These are phyloP conservation scores for Neobulgaria alba DNA, from an alignment of 2,329 filamentous ascomycete species.

Conservation along the genomic window DNA sequence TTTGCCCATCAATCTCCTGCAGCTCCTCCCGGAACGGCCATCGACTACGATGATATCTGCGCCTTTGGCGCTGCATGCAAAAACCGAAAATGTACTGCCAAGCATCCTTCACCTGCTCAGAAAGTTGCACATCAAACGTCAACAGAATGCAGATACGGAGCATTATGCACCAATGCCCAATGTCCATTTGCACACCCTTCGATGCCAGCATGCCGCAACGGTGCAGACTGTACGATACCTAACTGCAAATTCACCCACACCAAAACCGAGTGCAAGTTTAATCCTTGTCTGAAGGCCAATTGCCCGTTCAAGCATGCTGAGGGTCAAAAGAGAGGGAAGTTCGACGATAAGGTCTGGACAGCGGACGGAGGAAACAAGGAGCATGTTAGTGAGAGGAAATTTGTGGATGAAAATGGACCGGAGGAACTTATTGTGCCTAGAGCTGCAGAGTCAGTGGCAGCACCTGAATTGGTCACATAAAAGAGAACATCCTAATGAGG, in stretches of 20 bases:
- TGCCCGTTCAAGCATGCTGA: constrained; percentile 88
- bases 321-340: constrained; percentile 73
- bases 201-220: constrained; percentile 84
- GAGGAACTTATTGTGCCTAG: constrained; percentile 40
- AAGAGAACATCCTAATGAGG: background rate
- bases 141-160: constrained; percentile 83
- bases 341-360: constrained; percentile 88
- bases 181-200: constrained; percentile 86
- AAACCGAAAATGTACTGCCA: constrained; percentile 86
- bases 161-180: constrained; percentile 78
- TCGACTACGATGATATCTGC: constrained; percentile 77
- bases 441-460: constrained; percentile 7
- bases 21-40: constrained; percentile 64
- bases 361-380: constrained; percentile 42
- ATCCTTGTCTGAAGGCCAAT: constrained; percentile 79
- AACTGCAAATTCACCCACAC: constrained; percentile 88
- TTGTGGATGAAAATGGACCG: constrained; percentile 60
- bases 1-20: constrained; percentile 93
- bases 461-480: constrained; percentile 21
- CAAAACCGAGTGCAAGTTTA: constrained; percentile 79
- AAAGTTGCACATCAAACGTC: constrained; percentile 71
- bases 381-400: constrained; percentile 83
- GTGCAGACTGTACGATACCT: constrained; percentile 71
- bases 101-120: constrained; percentile 85
- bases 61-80: constrained; percentile 86